phyloP scores from a whole-genome alignment of 2,329 filamentous ascomycete species.

The Penicillium sp. region DNA sequence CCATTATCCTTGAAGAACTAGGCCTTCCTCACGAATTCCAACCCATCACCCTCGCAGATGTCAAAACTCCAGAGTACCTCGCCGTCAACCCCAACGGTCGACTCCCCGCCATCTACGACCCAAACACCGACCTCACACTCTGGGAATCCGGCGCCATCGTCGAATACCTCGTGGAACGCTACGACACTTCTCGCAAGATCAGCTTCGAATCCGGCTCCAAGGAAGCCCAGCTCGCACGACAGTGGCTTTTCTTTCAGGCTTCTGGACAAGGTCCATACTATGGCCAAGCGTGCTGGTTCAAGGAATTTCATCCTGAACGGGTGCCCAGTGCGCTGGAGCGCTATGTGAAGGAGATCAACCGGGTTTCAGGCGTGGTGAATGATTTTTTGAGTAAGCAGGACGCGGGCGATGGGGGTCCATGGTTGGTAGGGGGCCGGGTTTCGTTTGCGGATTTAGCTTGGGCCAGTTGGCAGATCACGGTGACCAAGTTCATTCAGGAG shows the following conservation, averaged over 20 bases:
- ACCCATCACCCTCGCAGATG: neutral
- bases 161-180: neutral
- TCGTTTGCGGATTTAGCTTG: neutral
- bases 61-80: neutral
- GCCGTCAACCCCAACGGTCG: neutral
- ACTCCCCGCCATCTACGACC: conserved; percentile 18
- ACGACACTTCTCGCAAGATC: neutral
- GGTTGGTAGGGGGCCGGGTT: neutral
- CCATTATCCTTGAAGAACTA: neutral
- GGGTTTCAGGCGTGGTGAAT: neutral
- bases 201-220: conserved; percentile 29
- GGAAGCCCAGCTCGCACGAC: conserved; percentile 41
- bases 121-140: conserved; percentile 40
- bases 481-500: conserved; percentile 1
- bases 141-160: conserved; percentile 49
- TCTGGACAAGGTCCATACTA: conserved; percentile 53
- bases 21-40: neutral
- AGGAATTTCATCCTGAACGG: conserved; percentile 37
- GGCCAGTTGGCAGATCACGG: neutral
- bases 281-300: conserved; percentile 50
- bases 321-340: neutral
- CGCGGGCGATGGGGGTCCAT: neutral
- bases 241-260: conserved; percentile 50
- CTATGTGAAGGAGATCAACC: neutral
- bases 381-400: neutral